Conservation (phyloP, 1,139 yeast genomes). For the Hemisphaericaspora subhashii region DNA sequence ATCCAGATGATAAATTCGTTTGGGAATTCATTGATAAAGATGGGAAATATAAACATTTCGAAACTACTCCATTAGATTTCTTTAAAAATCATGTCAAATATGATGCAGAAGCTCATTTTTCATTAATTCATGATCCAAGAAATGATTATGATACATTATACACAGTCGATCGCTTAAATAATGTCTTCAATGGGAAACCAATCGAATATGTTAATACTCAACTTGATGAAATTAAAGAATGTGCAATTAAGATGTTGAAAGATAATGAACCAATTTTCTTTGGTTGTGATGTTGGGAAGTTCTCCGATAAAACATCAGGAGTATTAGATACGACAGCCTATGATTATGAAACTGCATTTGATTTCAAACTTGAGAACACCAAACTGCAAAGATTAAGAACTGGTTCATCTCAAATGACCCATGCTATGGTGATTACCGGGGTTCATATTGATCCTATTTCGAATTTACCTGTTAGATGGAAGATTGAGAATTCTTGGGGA, state of each 20-base stretch:
- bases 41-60: constrained; percentile 53
- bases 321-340: constrained; percentile 69
- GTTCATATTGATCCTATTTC: constrained; percentile 52
- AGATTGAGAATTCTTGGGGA: constrained; percentile 90
- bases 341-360: constrained; percentile 67
- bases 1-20: constrained; percentile 59
- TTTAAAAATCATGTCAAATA: constrained; percentile 54
- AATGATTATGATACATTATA: constrained; percentile 61
- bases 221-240: constrained; percentile 53
- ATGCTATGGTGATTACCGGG: constrained; percentile 80
- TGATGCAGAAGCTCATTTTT: constrained; percentile 56
- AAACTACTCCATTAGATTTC: constrained; percentile 64
- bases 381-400: constrained; percentile 57
- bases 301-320: constrained; percentile 58
- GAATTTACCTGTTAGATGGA: constrained; percentile 66
- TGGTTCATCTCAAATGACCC: constrained; percentile 71
- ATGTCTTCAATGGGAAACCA: constrained; percentile 64
- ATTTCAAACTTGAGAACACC: constrained; percentile 45
- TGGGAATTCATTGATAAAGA: constrained; percentile 81
- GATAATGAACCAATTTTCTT: constrained; percentile 77
- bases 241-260: constrained; percentile 67
- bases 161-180: constrained; percentile 72
- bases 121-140: constrained; percentile 80
- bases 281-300: constrained; percentile 84
- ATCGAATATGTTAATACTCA: constrained; percentile 71